Evolutionary conservation across 345 rosid species (phyloP).

Genomic region (Dipteronia dyeriana): DNA sequence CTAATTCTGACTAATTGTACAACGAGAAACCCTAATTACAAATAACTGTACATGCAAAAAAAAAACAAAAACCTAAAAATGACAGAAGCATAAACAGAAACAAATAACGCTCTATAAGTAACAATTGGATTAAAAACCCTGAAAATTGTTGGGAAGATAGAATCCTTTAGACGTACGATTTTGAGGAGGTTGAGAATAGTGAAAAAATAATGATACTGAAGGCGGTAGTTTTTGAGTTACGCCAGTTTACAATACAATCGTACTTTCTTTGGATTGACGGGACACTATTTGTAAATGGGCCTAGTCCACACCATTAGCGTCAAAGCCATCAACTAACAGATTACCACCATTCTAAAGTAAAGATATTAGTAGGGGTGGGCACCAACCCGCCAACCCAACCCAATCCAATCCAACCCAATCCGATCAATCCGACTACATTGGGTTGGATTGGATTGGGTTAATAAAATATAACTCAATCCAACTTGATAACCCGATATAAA

Average conservation of each 20-base stretch:
- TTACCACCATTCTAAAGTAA: neutral
- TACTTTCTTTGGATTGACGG: neutral
- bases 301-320: neutral
- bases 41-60: neutral
- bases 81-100: neutral
- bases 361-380: no score
- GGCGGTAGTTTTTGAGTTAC: neutral
- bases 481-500: no score
- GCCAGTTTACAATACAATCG: neutral
- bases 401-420: no score
- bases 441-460: no score
- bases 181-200: neutral
- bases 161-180: neutral
- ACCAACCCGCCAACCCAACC: no score
- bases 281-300: neutral
- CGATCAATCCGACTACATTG: no score
- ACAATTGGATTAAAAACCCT: slow-evolving; percentile 8
- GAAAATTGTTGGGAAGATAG: slow-evolving; percentile 3
- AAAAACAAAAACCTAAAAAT: neutral
- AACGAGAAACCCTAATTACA: neutral
- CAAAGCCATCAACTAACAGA: neutral
- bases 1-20: slow-evolving; percentile 23
- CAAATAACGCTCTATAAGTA: neutral
- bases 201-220: neutral
- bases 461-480: no score